A percentile compares a stretch with the other conserved stretches of the same genome.
These are phyloP conservation scores for Huntiella abstrusa DNA, from an alignment of 2,329 filamentous ascomycete genomes.

Conservation along the genomic window DNA sequence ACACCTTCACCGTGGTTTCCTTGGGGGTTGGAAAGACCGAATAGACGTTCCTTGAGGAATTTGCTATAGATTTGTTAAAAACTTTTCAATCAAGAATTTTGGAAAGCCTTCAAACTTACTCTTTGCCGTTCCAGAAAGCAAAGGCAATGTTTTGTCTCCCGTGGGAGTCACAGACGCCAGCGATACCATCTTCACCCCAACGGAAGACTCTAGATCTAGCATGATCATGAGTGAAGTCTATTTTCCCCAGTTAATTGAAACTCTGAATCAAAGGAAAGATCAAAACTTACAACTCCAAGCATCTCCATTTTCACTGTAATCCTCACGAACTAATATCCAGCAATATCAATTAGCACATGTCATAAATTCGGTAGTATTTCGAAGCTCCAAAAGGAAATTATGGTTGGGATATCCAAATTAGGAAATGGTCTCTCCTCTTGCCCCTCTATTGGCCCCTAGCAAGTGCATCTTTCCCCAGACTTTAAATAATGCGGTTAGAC, in stretches of 20 bases:
- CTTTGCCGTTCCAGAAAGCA: conserved; percentile 94
- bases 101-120: conserved; percentile 33
- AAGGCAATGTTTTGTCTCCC: conserved; percentile 85
- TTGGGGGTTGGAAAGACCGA: conserved; percentile 87
- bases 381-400: too few species aligned
- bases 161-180: conserved; percentile 80
- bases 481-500: too few species aligned
- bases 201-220: conserved; percentile 74
- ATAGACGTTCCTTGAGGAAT: conserved; percentile 86
- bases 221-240: conserved; percentile 88
- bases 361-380: too few species aligned
- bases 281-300: conserved; percentile 73
- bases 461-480: not conserved
- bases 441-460: not conserved
- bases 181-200: conserved; percentile 95
- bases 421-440: conserved; percentile 6
- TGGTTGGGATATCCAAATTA: conserved; percentile 9
- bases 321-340: conserved; percentile 50
- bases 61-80: conserved; percentile 32
- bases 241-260: not conserved
- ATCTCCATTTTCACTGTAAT: conserved; percentile 78
- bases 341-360: not conserved
- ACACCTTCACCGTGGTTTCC: conserved; percentile 94
- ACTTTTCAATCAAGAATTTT: not conserved
- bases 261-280: not conserved